phyloP scores from a whole-genome alignment of 2,329 filamentous ascomycete species.

The Stachybotrys chartarum region DNA sequence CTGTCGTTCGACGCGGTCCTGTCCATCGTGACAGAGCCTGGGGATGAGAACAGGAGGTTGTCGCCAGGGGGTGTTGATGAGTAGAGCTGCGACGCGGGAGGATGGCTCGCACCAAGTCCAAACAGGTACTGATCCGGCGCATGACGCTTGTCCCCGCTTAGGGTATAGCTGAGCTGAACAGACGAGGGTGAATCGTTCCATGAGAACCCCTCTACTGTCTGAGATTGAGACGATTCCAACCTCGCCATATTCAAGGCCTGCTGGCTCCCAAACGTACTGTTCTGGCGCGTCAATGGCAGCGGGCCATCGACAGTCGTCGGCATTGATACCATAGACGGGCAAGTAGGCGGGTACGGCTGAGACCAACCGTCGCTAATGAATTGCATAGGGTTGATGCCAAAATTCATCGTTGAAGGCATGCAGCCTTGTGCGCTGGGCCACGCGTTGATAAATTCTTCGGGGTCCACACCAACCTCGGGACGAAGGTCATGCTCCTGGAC shows the following conservation, averaged over 20 bases:
- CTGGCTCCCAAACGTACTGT: conserved; percentile 28
- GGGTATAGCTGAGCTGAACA: conserved; percentile 8
- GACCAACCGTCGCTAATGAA: conserved; percentile 3
- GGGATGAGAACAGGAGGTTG: conserved; percentile 17
- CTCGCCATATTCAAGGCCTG: conserved; percentile 27
- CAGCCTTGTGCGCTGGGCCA: conserved; percentile 16
- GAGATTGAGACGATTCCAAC: conserved; percentile 29
- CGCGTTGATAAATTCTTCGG: conserved; percentile 29
- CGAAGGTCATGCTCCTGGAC: conserved; percentile 25
- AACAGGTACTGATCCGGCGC: conserved; percentile 20
- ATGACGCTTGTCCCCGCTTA: conserved; percentile 19
- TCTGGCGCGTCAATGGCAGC: conserved; percentile 34
- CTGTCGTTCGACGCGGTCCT: conserved; percentile 40
- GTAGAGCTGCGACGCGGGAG: conserved; percentile 19
- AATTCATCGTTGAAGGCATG: conserved; percentile 13
- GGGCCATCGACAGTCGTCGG: conserved; percentile 28
- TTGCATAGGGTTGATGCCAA: not conserved
- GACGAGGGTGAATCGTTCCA: conserved; percentile 12
- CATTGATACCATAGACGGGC: conserved; percentile 36
- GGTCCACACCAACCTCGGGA: conserved; percentile 28
- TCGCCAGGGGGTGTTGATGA: conserved; percentile 17
- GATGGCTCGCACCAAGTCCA: conserved; percentile 29
- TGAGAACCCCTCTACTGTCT: conserved; percentile 8
- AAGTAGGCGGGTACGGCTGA: conserved; percentile 26
- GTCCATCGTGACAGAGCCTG: conserved; percentile 33